Evolutionary conservation across 2,329 filamentous ascomycete genomes (phyloP).

Genomic region (Raffaelea albimanens): DNA sequence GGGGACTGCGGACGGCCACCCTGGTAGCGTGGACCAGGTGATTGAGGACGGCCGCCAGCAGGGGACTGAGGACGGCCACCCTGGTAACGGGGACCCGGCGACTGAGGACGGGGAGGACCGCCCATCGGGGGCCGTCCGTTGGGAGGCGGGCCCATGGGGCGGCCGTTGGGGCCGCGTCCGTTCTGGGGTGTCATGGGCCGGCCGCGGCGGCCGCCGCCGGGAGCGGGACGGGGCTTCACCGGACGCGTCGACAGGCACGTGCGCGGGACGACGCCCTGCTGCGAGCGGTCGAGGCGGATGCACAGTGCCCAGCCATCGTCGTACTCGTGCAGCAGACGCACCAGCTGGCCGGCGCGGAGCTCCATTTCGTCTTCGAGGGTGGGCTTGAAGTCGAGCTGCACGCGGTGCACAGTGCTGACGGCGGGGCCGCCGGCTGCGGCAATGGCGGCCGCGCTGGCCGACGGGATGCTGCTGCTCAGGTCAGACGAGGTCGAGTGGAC

Average conservation of each 20-base stretch:
- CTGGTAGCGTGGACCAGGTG: slow-evolving; percentile 12
- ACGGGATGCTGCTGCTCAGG: slow-evolving; percentile 31
- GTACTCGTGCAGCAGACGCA: slow-evolving; percentile 87
- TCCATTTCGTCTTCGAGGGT: slow-evolving; percentile 88
- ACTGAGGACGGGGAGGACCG: slow-evolving; percentile 32
- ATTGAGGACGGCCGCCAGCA: neutral
- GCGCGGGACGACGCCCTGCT: slow-evolving; percentile 86
- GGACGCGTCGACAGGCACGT: slow-evolving; percentile 89
- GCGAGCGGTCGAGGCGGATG: slow-evolving; percentile 77
- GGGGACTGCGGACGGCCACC: slow-evolving; percentile 31
- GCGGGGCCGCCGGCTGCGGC: slow-evolving; percentile 52
- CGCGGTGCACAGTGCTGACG: slow-evolving; percentile 67
- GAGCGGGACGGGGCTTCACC: slow-evolving; percentile 68
- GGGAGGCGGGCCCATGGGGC: slow-evolving; percentile 4
- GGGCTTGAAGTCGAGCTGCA: slow-evolving; percentile 89
- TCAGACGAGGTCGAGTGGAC: slow-evolving; percentile 43
- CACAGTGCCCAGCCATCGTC: slow-evolving; percentile 97
- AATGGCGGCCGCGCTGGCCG: slow-evolving; percentile 48
- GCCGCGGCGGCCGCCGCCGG: slow-evolving; percentile 33
- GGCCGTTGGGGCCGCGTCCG: slow-evolving; percentile 15
- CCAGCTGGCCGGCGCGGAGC: slow-evolving; percentile 70
- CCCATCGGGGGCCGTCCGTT: slow-evolving; percentile 23
- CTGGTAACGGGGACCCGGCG: slow-evolving; percentile 27
- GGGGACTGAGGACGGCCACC: neutral
- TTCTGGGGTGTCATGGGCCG: slow-evolving; percentile 37